Evolutionary conservation across 148 eudicot species (phyloP), one percentile per base, ranked within the genome.

Genomic region (Drosera capensis): DNA sequence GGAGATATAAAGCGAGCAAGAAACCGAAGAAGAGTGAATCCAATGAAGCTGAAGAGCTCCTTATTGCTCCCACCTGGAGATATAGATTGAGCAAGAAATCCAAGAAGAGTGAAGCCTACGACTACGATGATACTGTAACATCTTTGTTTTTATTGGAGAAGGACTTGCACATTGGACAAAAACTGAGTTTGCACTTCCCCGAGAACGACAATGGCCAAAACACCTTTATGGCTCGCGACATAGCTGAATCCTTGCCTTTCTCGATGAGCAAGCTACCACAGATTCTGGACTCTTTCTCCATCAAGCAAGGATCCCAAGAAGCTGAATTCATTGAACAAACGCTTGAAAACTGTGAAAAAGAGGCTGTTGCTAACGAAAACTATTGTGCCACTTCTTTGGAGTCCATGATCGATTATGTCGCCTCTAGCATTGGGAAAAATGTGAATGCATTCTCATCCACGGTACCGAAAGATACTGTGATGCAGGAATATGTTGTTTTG

Each of bases 301-400:
- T 88, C 30, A 26, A 41, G n/a, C 64, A 80, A 1, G 28, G 40
- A 15, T 75, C 87, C 0, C 13, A 43, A 1, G 68, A 76, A 8
- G 83, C 94, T 16, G 46, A 59, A 9, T 20, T 13, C 2, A 64
- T 83, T 36, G 54, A 63, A 28, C 57, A 66, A 19, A 73, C 87
- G 0, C 42, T 83, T 13, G 42, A 52, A 8, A 64, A 60, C 18
- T 79, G 94, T 8, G 84, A 83, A 47, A 55, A 56, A 15, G 55
- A 46, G 13, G 70, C 49, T 6, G 42, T 65, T 2, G 18, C 46
- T 4, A 72, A 72, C 1, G 81, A 78, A 31, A 76, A 68, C 48
- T 64, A 57, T 16, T 83, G 94, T 23, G 72, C 83, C 0, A 79
- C 94, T 20, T 83, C 94, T 1, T 35, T 83, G 25, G 94, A 83